Base-by-base conservation (phyloP, 352 stramenopile species). In the Phytopythium delawarense region DNA sequence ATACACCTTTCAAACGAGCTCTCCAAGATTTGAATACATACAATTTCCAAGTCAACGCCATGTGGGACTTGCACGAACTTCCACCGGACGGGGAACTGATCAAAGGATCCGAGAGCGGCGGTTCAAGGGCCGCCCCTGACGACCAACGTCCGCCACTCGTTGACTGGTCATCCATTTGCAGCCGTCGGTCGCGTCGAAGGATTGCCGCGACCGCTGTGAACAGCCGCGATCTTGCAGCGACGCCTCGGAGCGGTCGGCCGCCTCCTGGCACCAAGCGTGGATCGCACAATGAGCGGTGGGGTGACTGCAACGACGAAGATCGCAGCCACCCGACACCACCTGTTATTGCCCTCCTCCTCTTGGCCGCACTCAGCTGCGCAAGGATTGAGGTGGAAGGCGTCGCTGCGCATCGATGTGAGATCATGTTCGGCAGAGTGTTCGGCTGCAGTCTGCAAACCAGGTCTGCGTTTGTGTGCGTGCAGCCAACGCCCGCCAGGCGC, bases 181-280 rank as follows among this genome's bases (percentile, higher is more conserved):
- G 37, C 13, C 13, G 1, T 7, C 3, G 37, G 12, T n/a, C 37
- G 37, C 12, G 3, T 20, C 12, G 37, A 16, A 44, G 11, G 37
- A 44, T 44, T 44, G 37, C 37, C 66, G 35, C 13, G 52, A 63
- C 4, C 39, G 52, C 21, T 44, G 28, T 39, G 39, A 20, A 21
- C 37, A 28, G 56, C 55, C 62, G 66, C 32, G 54, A 73, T 70
- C 6, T 45, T n/a, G 45, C 11, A 18, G 45, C 45, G 45, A 51
- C 45, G n/a, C 21, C 44, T 50, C 44, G 44, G 44, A 50, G 8
- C 44, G 7, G n/a, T 50, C 44, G 44, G 44, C 44, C 44, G 44
- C n/a, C 45, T 51, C 45, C 32, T 32, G 21, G 11, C 21, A 12
- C 21, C 21, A n/a, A 16, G 11, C 3, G 28, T 9, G 13, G 21